Conservation (phyloP, 2,329 filamentous ascomycete genomes). For the Pseudogymnoascus sp. region DNA sequence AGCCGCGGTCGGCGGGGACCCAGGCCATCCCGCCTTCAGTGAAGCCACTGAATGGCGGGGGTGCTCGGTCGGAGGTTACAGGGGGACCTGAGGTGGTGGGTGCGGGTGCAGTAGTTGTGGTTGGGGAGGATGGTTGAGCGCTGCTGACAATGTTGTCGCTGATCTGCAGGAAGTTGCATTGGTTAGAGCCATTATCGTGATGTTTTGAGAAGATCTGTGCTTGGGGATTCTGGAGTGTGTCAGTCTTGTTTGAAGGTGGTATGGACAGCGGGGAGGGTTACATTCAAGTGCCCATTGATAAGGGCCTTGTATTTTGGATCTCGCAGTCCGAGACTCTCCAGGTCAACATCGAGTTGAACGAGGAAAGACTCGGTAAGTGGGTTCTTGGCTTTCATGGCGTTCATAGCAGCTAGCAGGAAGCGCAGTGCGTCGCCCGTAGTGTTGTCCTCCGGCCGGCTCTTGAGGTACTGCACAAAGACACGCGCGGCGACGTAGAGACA, state of each 20-base stretch:
- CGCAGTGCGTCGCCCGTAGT: conserved; percentile 74
- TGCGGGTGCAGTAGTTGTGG: conserved; percentile 16
- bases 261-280: conserved; percentile 9
- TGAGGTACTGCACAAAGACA: conserved; percentile 95
- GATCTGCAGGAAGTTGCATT: conserved; percentile 55
- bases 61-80: not conserved
- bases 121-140: not conserved
- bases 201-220: conserved; percentile 24
- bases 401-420: conserved; percentile 85
- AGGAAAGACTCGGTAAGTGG: conserved; percentile 91
- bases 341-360: conserved; percentile 84
- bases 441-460: conserved; percentile 78
- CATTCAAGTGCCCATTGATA: conserved; percentile 35
- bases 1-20: not conserved
- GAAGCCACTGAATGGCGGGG: not conserved
- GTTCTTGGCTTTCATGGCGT: conserved; percentile 77
- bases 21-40: not conserved
- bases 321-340: conserved; percentile 62
- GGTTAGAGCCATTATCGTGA: conserved; percentile 35
- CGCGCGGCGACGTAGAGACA: conserved; percentile 92
- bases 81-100: not conserved
- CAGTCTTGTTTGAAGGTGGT: conserved; percentile 12
- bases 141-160: conserved; percentile 45
- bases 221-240: not conserved
- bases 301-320: conserved; percentile 50